Percentiles rank a stretch among this genome's conserved stretches.
These are phyloP conservation scores for Podila clonocystis DNA, from an alignment of 192 early-diverging fungal genomes.

Conservation along the genomic window DNA sequence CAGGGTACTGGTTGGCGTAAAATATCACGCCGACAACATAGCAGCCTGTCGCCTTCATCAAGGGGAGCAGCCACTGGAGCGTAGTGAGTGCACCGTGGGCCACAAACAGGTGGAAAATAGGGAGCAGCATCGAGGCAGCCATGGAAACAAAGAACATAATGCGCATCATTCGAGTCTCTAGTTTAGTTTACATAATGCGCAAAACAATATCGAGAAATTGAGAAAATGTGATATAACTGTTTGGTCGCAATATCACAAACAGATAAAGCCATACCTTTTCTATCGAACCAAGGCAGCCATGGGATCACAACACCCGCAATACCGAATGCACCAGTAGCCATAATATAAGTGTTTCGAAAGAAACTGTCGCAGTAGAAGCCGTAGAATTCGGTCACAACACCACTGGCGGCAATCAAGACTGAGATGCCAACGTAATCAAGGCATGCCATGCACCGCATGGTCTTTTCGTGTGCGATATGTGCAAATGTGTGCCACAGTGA, in stretches of 20 bases:
- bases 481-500: slow-evolving; percentile 70
- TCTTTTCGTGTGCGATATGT: slow-evolving; percentile 59
- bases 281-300: slow-evolving; percentile 63
- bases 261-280: slow-evolving; percentile 31
- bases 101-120: slow-evolving; percentile 57
- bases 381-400: slow-evolving; percentile 67
- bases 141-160: slow-evolving; percentile 65
- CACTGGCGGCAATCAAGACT: slow-evolving; percentile 67
- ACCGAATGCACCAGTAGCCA: slow-evolving; percentile 58
- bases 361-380: slow-evolving; percentile 62
- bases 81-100: slow-evolving; percentile 52
- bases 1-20: slow-evolving; percentile 67
- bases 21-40: slow-evolving; percentile 63
- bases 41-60: slow-evolving; percentile 56
- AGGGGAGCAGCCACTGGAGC: slow-evolving; percentile 55
- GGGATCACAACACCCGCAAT: slow-evolving; percentile 60
- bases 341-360: slow-evolving; percentile 57
- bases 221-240: neutral
- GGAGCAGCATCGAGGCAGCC: slow-evolving; percentile 55
- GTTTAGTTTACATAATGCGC: neutral
- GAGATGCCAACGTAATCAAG: slow-evolving; percentile 75
- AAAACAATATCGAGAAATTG: neutral
- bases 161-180: slow-evolving; percentile 53
- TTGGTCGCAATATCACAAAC: neutral
- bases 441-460: slow-evolving; percentile 65